phyloP scores from a whole-genome alignment of 345 rosid genomes.

The Eucalyptus erythrocorys region DNA sequence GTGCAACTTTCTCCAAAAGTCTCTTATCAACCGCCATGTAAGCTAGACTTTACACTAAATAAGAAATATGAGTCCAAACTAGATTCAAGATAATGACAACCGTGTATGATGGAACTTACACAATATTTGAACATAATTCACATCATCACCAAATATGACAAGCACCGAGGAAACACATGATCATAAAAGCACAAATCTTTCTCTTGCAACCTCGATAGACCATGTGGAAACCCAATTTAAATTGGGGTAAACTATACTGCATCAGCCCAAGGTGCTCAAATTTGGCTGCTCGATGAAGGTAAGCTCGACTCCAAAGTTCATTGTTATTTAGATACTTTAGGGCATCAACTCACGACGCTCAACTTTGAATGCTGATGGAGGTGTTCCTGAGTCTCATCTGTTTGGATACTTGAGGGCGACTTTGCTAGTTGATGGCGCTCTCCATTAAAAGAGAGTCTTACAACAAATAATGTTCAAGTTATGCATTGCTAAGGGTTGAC shows the following conservation, averaged over 20 bases:
- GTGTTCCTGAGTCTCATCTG: not conserved
- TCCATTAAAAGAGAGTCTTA: not conserved
- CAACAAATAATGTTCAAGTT: not conserved
- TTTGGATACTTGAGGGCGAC: not conserved
- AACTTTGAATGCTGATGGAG: not conserved
- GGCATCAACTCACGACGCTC: not conserved
- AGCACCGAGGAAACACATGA: not conserved
- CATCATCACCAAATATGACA: not conserved
- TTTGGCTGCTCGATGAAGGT: not conserved
- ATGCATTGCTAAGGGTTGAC: not conserved
- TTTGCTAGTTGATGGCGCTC: not conserved
- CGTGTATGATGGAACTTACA: not conserved
- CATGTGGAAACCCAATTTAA: not conserved
- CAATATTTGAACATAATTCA: not conserved
- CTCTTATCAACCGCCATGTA: not conserved
- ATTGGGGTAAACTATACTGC: not conserved
- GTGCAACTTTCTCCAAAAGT: not conserved
- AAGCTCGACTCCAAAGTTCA: too few species aligned
- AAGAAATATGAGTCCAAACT: not conserved
- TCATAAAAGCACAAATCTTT: not conserved
- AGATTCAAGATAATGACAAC: not conserved
- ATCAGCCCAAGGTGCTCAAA: not conserved
- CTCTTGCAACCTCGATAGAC: not conserved
- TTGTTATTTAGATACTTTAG: not conserved
- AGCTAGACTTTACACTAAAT: not conserved